Conservation (phyloP, 345 rosid species). For the Erysimum cheiranthoides region DNA sequence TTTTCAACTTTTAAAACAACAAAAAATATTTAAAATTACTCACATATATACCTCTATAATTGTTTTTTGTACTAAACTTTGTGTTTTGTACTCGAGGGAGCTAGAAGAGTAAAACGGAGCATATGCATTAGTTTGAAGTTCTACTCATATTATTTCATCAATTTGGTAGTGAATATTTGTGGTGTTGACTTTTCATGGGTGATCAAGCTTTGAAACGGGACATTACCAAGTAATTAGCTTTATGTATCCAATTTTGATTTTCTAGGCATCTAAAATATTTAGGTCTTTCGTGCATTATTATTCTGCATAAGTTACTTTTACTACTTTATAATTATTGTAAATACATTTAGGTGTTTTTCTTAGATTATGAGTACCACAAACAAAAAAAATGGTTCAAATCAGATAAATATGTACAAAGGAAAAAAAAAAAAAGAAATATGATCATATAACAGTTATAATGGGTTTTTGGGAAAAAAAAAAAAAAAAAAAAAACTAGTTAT, state of each 20-base stretch:
- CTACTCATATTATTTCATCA: conserved; percentile 20
- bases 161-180: conserved; percentile 30
- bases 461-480: too few relatives aligned
- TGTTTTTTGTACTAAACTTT: not conserved
- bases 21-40: too few relatives aligned
- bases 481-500: too few relatives aligned
- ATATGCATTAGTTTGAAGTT: conserved; percentile 37
- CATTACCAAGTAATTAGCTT: conserved; percentile 55
- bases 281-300: not conserved
- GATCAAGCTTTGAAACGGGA: conserved; percentile 48
- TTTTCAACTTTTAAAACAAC: too few relatives aligned
- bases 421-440: too few relatives aligned
- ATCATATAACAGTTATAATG: too few relatives aligned
- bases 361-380: too few relatives aligned
- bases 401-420: not conserved
- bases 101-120: not conserved
- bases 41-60: not conserved
- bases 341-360: too few relatives aligned
- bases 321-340: not conserved
- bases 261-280: not conserved
- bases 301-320: too few relatives aligned
- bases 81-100: not conserved
- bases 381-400: too few relatives aligned
- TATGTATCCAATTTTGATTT: not conserved
- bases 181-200: conserved; percentile 35